Percentiles rank a stretch among this genome's conserved stretches.
Conservation (phyloP, 1,139 yeast genomes). For the Torulaspora pretoriensis region DNA sequence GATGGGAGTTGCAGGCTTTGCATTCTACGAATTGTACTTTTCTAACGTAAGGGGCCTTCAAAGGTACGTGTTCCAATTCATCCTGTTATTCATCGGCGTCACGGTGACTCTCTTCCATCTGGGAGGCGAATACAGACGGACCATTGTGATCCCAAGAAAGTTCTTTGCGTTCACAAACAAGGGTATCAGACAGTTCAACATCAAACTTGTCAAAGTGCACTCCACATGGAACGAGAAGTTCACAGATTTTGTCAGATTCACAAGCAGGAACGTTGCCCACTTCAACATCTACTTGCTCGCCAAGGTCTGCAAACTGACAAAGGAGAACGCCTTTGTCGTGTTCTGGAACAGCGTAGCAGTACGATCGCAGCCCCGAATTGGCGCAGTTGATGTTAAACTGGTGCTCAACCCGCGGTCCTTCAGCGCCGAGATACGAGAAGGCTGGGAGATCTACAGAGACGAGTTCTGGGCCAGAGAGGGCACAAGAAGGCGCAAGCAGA, state of each 20-base stretch:
- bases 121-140: constrained; percentile 84
- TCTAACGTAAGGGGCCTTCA: constrained; percentile 25
- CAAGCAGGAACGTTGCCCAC: constrained; percentile 31
- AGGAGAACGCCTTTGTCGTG: constrained; percentile 25
- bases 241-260: constrained; percentile 42
- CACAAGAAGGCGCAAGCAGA: constrained; percentile 54
- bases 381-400: constrained; percentile 55
- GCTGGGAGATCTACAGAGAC: constrained; percentile 91
- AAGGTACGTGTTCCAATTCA: constrained; percentile 53
- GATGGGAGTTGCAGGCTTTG: constrained; percentile 38
- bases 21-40: constrained; percentile 37
- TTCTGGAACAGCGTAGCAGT: constrained; percentile 38
- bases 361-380: constrained; percentile 43
- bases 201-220: constrained; percentile 67
- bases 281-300: constrained; percentile 21
- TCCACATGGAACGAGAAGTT: constrained; percentile 52
- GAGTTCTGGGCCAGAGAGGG: constrained; percentile 92
- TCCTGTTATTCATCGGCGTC: constrained; percentile 61
- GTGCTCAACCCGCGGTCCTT: constrained; percentile 79
- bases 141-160: constrained; percentile 75
- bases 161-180: constrained; percentile 79
- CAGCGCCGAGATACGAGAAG: constrained; percentile 78
- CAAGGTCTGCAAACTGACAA: constrained; percentile 16
- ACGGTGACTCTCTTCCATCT: constrained; percentile 75
- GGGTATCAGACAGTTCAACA: constrained; percentile 78